Conservation (phyloP, 2,329 filamentous ascomycete genomes). For the Zarea fungicola region DNA sequence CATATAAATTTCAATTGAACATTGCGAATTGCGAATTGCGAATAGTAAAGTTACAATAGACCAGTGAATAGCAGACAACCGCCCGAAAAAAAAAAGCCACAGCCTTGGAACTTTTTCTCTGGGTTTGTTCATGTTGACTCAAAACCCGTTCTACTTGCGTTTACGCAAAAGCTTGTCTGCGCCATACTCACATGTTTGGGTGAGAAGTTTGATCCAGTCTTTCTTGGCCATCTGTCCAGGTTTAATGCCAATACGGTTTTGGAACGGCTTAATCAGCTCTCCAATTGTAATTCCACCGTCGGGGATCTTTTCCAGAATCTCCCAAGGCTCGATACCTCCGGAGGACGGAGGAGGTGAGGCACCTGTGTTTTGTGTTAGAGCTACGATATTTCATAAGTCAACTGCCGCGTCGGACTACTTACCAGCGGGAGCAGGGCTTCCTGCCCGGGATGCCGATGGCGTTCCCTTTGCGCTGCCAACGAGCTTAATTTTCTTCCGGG, state of each 20-base stretch:
- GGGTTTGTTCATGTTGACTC: neutral
- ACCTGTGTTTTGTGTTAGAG: conserved; percentile 17
- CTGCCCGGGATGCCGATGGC: conserved; percentile 55
- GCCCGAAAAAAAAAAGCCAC: too few species aligned
- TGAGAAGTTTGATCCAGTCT: conserved; percentile 57
- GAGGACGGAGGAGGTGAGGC: conserved; percentile 31
- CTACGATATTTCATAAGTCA: too few species aligned
- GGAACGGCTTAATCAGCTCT: conserved; percentile 50
- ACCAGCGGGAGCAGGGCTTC: conserved; percentile 48
- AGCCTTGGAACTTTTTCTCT: neutral
- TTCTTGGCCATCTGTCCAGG: conserved; percentile 46
- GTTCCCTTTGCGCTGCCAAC: conserved; percentile 44
- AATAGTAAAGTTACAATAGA: neutral
- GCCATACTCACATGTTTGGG: conserved; percentile 48
- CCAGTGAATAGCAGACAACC: too few species aligned
- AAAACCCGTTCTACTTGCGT: conserved; percentile 15
- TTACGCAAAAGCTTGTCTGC: conserved; percentile 48
- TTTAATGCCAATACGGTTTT: conserved; percentile 46
- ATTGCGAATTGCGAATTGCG: too few species aligned
- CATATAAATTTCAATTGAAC: too few species aligned
- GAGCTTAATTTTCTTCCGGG: conserved; percentile 54
- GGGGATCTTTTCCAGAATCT: conserved; percentile 51
- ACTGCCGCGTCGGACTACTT: too few species aligned
- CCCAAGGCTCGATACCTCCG: conserved; percentile 40
- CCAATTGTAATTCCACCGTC: conserved; percentile 50